phyloP scores from a whole-genome alignment of 1,284 basidiomycete species.

The Rhodotorula sp. region DNA sequence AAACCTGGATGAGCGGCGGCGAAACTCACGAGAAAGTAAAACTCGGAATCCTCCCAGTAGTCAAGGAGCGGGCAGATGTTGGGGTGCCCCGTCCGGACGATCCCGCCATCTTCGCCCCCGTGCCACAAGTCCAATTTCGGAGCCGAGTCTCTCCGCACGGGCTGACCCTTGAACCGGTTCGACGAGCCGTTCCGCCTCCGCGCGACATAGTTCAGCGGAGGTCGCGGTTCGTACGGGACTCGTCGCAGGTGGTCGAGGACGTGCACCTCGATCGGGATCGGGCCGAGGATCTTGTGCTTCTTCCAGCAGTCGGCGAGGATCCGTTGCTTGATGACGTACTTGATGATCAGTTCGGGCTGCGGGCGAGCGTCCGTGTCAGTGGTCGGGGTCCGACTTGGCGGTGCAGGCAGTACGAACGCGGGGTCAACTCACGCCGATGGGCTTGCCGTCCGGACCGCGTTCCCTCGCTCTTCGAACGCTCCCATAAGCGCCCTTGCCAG shows the following conservation, averaged over 20 bases:
- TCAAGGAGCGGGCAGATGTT: constrained; percentile 92
- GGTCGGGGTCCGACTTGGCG: constrained; percentile 11
- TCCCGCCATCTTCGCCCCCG: constrained; percentile 21
- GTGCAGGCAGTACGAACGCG: neutral
- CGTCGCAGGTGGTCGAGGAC: constrained; percentile 82
- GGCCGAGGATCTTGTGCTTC: constrained; percentile 88
- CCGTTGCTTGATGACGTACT: constrained; percentile 97
- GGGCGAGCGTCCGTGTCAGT: no score
- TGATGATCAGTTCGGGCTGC: constrained; percentile 74
- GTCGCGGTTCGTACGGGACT: constrained; percentile 69
- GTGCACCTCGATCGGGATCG: constrained; percentile 98
- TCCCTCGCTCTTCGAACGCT: constrained; percentile 87
- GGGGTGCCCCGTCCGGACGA: constrained; percentile 65
- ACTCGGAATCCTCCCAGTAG: constrained; percentile 97
- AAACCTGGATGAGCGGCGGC: neutral
- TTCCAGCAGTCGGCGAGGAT: constrained; percentile 99
- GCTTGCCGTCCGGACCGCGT: constrained; percentile 66
- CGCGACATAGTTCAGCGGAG: constrained; percentile 12
- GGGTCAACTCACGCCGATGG: constrained; percentile 66
- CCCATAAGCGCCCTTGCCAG: constrained; percentile 95
- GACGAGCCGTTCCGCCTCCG: neutral
- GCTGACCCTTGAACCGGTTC: neutral
- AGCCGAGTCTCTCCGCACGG: constrained; percentile 26
- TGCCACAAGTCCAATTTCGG: constrained; percentile 28
- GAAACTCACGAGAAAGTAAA: constrained; percentile 74